Evolutionary conservation across 1,284 basidiomycete genomes (phyloP), one percentile per base, ranked within the genome.

Genomic region (Microbotryum scabiosae): DNA sequence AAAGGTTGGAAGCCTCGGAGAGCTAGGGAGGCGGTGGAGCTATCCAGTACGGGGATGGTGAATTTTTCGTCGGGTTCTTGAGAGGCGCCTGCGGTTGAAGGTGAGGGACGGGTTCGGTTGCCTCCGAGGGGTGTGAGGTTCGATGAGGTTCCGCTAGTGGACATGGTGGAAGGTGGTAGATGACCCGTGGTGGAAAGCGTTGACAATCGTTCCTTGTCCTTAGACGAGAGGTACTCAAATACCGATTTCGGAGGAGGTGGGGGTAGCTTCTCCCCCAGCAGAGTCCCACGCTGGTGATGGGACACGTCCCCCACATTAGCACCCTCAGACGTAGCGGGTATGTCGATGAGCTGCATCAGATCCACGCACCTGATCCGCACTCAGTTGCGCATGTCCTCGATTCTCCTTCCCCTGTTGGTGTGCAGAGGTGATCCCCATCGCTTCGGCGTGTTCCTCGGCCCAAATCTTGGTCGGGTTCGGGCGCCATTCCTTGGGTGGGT

Each of bases 1-100:
- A 93, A 97, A 1, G 94, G 92, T 72, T 91, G 86, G 75, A 90
- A 97, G 1, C 92, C 93, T 54, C 82, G 81, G 25, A 97, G 77
- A 0, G 94, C 94, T 20, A 89, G 85, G 68, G 86, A 83, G 0
- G 94, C 94, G 6, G 90, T 82, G 20, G 85, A 83, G 0, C 86
- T 81, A 48, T 92, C 82, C 46, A 86, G 79, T 61, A 76, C 74
- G 43, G 89, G 85, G 26, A 89, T 81, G 21, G 75, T 76, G 9
- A 85, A 70, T 26, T 71, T 76, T 1, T 74, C 72, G n/a, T 72
- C 72, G 1, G 70, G 68, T 3, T 73, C 63, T 3, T 73, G 66
- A 1, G 59, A 7, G 30, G 8, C 8, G 30, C 8, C 6, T 30
- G 30, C 8, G 36, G 4, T 4, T 41, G 36, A 18, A 18, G 36